Evolutionary conservation across 2,329 filamentous ascomycete species (phyloP), one percentile per base, ranked within the genome.

Genomic region (Fusarium anguioides): DNA sequence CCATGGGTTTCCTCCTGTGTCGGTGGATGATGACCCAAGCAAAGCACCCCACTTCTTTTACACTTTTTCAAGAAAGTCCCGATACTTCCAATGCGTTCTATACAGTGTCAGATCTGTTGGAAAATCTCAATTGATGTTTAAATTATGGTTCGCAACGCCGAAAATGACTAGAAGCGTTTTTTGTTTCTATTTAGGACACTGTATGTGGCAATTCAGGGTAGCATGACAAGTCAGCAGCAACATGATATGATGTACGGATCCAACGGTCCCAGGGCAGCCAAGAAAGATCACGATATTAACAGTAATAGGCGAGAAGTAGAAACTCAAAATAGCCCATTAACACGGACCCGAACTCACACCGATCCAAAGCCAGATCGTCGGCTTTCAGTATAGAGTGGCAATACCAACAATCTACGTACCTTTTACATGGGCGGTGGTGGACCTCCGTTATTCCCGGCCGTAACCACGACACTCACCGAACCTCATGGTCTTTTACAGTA

Each of bases 161-260:
- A 3, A 0, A 27, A 15, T 39, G 5, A 12, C 11, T 3, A 3
- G 15, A 0, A 17, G 29, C 17, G 6, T 17, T 8, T 21, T 20
- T 21, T 2, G n/a, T n/a, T n/a, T n/a, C n/a, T n/a, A n/a, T n/a
- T n/a, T n/a, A 2, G 12, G 12, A 41, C 35, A 50, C 37, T 24
- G 15, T 42, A 21, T 3, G 47, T 42, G 35, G 47, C 35, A 12
- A 29, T n/a, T 15, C 6, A 15, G 8, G 27, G 47, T 29, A 24
- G 42, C 15, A 42, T 50, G 35, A 50, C 35, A 35, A 29, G 35
- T 50, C 23, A 27, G 33, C 46, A 15, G 18, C 14, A 15, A 15
- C 35, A 50, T 42, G 47, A 29, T 50, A n/a, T 50, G 47, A 49
- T 42, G 15, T n/a, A 9, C 47, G 18, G 47, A 29, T n/a, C 24